Evolutionary conservation across 148 eudicot genomes (phyloP), one percentile per base, ranked within the genome.

Genomic region (Polygonum aviculare): DNA sequence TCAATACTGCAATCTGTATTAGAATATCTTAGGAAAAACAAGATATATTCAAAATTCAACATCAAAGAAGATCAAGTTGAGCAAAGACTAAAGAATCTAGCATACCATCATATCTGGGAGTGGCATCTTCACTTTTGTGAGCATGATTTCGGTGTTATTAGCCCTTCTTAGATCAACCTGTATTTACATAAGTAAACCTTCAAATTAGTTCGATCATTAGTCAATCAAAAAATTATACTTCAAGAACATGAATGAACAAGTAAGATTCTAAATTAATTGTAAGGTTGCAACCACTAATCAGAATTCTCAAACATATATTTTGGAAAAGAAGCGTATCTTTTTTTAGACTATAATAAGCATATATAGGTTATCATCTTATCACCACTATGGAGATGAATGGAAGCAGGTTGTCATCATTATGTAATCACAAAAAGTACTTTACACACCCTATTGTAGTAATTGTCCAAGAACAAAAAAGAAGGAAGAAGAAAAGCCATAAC

Each of bases 51-150:
- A 59, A 59, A 59, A 59, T 59, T 51, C 65, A 22, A 9, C 69
- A 22, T 22, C 12, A 31, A 14, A 26, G 11, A 44, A 11, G 39
- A 51, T 9, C 65, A 22, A 51, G 57, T 15, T 1, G 57, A 15
- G 57, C 57, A n/a, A 51, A 51, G n/a, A 51, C 57, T 4, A 51
- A 19, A 51, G 19, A 51, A 14, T 38, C 69, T 55, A 79, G 75
- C 93, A 80, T 89, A 94, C 98, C 98, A 92, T 84, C 97, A 94
- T 92, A 83, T 94, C 98, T 73, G 97, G 89, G 63, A 94, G 96
- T 70, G 98, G 98, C 98, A 94, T 94, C 84, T 94, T 94, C 69
- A 94, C 93, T 80, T 94, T 94, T 78, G 98, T 94, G 72, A 94
- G 93, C 98, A 94, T 94, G 57, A 94, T 94, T 82, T 94, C 97